Percentiles rank a stretch among this genome's conserved stretches.
Conservation (phyloP, 371 early-diverging fungal species). For the Actinomucor elegans region DNA sequence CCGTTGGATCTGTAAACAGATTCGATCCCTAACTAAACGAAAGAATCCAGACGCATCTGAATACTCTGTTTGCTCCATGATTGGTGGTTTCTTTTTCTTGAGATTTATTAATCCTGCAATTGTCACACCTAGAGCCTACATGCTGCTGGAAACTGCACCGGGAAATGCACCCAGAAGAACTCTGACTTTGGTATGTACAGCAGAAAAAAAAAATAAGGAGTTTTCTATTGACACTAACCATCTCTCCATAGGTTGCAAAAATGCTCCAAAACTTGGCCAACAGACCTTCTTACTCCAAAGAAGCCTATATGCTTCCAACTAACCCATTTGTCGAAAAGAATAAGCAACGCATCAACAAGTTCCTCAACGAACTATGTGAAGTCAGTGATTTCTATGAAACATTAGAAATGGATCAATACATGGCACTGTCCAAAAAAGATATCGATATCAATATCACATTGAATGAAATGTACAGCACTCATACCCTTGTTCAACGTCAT, state of each 20-base stretch:
- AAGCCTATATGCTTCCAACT: constrained; percentile 87
- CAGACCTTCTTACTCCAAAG: constrained; percentile 91
- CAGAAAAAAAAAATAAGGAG: not conserved
- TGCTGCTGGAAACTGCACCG: constrained; percentile 81
- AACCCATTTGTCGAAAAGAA: constrained; percentile 89
- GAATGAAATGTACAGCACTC: constrained; percentile 92
- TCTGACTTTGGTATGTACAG: constrained; percentile 60
- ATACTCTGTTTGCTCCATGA: constrained; percentile 79
- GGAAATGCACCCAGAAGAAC: constrained; percentile 75
- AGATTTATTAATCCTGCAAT: constrained; percentile 94
- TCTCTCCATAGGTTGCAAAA: constrained; percentile 69
- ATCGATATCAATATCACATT: constrained; percentile 83
- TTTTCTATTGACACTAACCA: not conserved
- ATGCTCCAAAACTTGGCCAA: constrained; percentile 94
- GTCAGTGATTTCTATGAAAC: constrained; percentile 94
- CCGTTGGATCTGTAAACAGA: constrained; percentile 97
- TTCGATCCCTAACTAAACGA: constrained; percentile 81
- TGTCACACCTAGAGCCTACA: constrained; percentile 89
- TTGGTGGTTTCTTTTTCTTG: constrained; percentile 94
- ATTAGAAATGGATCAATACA: constrained; percentile 96
- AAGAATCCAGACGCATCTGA: constrained; percentile 89
- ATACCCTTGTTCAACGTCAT: constrained; percentile 82
- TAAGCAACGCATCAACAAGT: constrained; percentile 82
- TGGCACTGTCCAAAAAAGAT: constrained; percentile 92
- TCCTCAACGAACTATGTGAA: constrained; percentile 90